Evolutionary conservation across 2,329 filamentous ascomycete species (phyloP).

Genomic region (Helminthosporium solani): DNA sequence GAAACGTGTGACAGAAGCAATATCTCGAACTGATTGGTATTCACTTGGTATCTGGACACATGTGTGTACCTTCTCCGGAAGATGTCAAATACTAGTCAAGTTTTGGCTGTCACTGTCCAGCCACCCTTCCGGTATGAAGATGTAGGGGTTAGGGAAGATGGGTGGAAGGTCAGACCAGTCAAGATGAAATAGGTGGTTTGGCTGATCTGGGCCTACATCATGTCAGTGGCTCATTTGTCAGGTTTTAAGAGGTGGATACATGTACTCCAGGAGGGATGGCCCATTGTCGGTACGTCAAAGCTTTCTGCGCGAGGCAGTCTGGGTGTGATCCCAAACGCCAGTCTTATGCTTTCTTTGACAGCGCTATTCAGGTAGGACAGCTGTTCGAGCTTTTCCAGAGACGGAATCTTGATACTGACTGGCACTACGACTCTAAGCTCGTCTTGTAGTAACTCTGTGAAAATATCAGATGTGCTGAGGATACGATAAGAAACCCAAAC

Average conservation of each 20-base stretch:
- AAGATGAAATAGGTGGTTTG: background rate
- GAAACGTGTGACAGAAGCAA: no score
- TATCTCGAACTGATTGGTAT: no score
- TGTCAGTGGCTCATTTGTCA: background rate
- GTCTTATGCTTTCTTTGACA: background rate
- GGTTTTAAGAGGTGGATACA: background rate
- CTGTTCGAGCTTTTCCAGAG: constrained; percentile 5
- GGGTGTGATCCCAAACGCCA: background rate
- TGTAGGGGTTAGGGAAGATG: constrained; percentile 10
- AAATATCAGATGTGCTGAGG: constrained; percentile 1
- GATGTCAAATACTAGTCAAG: no score
- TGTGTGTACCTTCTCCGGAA: no score
- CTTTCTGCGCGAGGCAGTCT: constrained; percentile 2
- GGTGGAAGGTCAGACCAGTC: background rate
- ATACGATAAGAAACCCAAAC: constrained; percentile 4
- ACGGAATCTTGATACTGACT: background rate
- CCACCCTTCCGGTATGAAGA: constrained; percentile 16
- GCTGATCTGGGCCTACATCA: background rate
- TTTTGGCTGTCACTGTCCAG: no score
- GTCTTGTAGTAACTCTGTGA: constrained; percentile 1
- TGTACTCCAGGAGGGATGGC: constrained; percentile 10
- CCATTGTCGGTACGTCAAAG: constrained; percentile 1
- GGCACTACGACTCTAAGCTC: constrained; percentile 2
- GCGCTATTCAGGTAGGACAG: constrained; percentile 5
- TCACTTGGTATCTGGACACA: no score